A percentile compares a stretch with the other conserved stretches of the same genome.
phyloP scores from a whole-genome alignment of 1,139 yeast genomes.

The Geotrichum australiense region DNA sequence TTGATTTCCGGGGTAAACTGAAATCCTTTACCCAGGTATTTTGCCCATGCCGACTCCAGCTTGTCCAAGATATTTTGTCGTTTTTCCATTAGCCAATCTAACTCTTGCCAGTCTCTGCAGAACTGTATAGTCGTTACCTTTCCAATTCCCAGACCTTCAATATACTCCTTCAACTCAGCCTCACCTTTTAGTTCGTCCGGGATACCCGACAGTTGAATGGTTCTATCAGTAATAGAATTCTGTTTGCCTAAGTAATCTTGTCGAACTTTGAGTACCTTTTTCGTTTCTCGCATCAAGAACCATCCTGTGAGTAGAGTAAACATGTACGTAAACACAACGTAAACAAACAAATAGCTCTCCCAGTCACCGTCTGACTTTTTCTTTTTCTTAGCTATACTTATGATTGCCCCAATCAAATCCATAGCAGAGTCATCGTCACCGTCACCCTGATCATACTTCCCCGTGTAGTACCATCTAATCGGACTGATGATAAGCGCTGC shows the following conservation, averaged over 20 bases:
- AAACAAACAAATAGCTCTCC: conserved; percentile 53
- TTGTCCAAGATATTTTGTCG: conserved; percentile 48
- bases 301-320: conserved; percentile 66
- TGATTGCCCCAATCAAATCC: not conserved
- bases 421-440: conserved; percentile 27
- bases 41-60: conserved; percentile 71
- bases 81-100: conserved; percentile 57
- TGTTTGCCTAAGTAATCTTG: conserved; percentile 83
- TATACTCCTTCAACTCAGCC: conserved; percentile 57
- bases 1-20: not conserved
- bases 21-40: conserved; percentile 44
- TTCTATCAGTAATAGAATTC: conserved; percentile 85
- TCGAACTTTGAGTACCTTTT: conserved; percentile 62
- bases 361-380: conserved; percentile 2
- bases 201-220: conserved; percentile 81
- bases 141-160: conserved; percentile 73
- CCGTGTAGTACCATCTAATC: conserved; percentile 61
- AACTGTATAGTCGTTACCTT: conserved; percentile 67
- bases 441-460: conserved; percentile 54
- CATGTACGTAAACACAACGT: conserved; percentile 77
- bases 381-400: not conserved
- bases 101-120: conserved; percentile 76
- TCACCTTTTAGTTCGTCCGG: conserved; percentile 74
- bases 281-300: conserved; percentile 60
- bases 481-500: conserved; percentile 69